Conservation (phyloP, 2,329 filamentous ascomycete genomes). For the Diaporthe ampelina region DNA sequence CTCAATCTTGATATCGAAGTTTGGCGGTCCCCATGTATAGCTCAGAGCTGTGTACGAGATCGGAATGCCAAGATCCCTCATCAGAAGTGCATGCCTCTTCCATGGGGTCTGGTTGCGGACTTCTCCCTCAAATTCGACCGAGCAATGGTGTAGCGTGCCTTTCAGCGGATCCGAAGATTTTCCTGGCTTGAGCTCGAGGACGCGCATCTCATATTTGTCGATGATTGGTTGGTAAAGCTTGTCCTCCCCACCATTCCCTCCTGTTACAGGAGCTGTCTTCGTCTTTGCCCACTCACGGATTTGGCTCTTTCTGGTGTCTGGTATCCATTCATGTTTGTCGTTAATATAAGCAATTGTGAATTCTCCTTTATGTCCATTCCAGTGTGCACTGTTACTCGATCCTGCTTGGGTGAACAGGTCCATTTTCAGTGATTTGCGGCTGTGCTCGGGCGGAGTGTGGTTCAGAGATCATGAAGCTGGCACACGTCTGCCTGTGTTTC, state of each 20-base stretch:
- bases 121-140: not conserved
- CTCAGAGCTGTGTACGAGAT: not conserved
- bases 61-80: not conserved
- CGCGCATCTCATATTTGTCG: not conserved
- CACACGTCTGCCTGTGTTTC: no score
- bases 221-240: not conserved
- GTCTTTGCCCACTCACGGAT: not conserved
- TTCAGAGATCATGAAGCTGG: no score
- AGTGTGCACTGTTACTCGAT: no score
- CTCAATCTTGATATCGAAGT: not conserved
- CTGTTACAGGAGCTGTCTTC: not conserved
- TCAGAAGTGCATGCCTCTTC: not conserved
- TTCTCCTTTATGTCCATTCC: not conserved
- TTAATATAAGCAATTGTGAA: not conserved
- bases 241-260: not conserved
- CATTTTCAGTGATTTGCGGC: not conserved
- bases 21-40: not conserved
- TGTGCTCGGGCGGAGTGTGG: no score
- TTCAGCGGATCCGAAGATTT: not conserved
- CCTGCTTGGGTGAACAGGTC: not conserved
- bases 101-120: accelerated
- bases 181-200: not conserved
- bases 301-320: not conserved
- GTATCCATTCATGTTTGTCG: not conserved
- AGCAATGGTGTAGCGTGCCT: not conserved